These are phyloP conservation scores for Pseudonitzschia multiseries DNA, from an alignment of 108 stramenopile genomes.

Conservation along the genomic window DNA sequence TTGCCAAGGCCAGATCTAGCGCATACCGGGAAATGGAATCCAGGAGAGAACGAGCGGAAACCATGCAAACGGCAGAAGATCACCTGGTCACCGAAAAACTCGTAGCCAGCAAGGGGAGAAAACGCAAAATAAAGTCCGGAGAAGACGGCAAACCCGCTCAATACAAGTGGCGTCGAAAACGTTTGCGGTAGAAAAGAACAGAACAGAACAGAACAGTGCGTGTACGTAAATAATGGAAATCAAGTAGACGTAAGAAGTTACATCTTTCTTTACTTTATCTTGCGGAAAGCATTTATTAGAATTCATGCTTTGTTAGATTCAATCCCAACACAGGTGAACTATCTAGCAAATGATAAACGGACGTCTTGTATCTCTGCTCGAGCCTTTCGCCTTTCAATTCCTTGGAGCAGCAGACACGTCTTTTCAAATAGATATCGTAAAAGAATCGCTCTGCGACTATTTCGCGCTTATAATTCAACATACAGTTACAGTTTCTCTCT, in stretches of 20 bases:
- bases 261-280: background rate
- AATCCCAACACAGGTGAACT: background rate
- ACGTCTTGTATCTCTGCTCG: background rate
- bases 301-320: constrained; percentile 4
- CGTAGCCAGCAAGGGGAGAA: constrained; percentile 82
- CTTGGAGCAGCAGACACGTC: background rate
- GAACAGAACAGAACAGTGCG: background rate
- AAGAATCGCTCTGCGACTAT: background rate
- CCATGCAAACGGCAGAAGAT: constrained; percentile 63
- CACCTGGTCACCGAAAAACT: constrained; percentile 85
- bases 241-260: background rate
- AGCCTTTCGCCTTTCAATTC: background rate
- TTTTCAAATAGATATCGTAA: background rate
- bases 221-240: too few species aligned
- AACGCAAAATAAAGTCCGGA: constrained; percentile 69
- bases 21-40: constrained; percentile 89
- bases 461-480: background rate
- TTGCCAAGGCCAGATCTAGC: constrained; percentile 62
- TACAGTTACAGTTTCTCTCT: background rate
- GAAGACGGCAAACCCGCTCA: constrained; percentile 70
- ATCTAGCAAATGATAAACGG: background rate
- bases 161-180: constrained; percentile 80
- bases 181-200: constrained; percentile 22
- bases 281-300: background rate
- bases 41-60: constrained; percentile 54